Base-by-base conservation (phyloP, 768 basidiomycete genomes). In the Psilocybe cubensis region DNA sequence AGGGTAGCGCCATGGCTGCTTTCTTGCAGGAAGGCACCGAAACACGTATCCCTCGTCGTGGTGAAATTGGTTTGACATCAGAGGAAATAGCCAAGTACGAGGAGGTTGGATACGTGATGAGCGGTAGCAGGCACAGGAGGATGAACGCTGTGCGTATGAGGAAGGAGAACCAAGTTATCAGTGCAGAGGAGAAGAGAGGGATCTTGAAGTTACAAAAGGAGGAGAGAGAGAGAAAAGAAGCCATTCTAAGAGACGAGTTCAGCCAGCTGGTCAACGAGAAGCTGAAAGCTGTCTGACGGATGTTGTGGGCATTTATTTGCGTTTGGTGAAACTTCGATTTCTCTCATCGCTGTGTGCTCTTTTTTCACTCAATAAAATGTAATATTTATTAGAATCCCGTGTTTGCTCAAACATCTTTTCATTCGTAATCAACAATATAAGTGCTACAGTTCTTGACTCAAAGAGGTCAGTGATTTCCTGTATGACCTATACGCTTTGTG, bases 121-220 rank as follows among this genome's bases (percentile, higher is more conserved):
- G 91, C 64, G 97, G 96, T 43, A 91, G 87, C 66, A 79, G 96
- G 60, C 95, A 99, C 73, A 84, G 91, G 62, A 83, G 94, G 72
- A 99, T 99, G 97, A 99, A 98, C 64, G 96, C 97, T 0, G 96
- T 99, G 42, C 91, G 97, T 58, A 92, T 99, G 87, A 80, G 96
- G 69, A 98, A 98, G 81, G 97, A 99, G 79, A 98, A 99, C 77
- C 97, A 99, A 76, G 96, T 98, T 61, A 99, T 99, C 70, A 93
- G 90, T 66, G 95, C 96, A 1, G 97, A 98, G 75, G 97, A 99
- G 82, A 98, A 98, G 81, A 77, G 97, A 29, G 92, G 94, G 31
- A 96, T 98, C 57, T 70, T 98, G 70, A 96, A 97, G 75, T 67
- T 98, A 72, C 96, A 98, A 75, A 90, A 80, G 70, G 96, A 98